Percentiles rank a stretch among this genome's conserved stretches.
Evolutionary conservation across 805 yeast genomes (phyloP).

Genomic region (Yarrowia sp.): DNA sequence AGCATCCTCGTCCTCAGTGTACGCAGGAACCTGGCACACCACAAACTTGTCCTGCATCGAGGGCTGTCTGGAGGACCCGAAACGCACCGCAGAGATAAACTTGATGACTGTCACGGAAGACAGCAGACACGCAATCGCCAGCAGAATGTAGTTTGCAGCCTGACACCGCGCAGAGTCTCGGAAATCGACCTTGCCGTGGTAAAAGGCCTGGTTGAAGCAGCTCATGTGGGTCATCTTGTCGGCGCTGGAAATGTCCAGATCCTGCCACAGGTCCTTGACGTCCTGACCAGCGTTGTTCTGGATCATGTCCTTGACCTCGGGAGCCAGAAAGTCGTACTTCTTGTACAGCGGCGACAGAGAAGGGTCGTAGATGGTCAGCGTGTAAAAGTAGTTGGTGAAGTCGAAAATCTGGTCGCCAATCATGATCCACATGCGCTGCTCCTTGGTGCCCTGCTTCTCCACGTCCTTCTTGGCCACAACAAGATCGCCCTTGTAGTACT

Average conservation of each 20-base stretch:
- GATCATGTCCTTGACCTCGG: constrained; percentile 38
- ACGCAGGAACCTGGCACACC: constrained; percentile 46
- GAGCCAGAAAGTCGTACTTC: constrained; percentile 41
- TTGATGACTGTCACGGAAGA: constrained; percentile 43
- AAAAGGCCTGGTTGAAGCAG: constrained; percentile 42
- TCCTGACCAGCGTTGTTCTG: constrained; percentile 40
- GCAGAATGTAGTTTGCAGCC: constrained; percentile 42
- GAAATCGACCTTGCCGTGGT: constrained; percentile 42
- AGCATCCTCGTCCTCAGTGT: constrained; percentile 58
- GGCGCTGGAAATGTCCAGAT: constrained; percentile 33
- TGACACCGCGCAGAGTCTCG: constrained; percentile 43
- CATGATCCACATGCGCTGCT: constrained; percentile 37
- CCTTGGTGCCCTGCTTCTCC: constrained; percentile 31
- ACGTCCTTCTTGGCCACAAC: constrained; percentile 39
- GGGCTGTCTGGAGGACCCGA: constrained; percentile 42
- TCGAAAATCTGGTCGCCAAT: constrained; percentile 42
- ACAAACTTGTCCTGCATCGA: constrained; percentile 44
- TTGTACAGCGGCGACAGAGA: constrained; percentile 31
- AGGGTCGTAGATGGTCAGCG: constrained; percentile 36
- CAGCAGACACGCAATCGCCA: constrained; percentile 42
- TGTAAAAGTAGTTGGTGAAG: constrained; percentile 41
- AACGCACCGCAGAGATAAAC: constrained; percentile 42
- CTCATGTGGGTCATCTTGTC: constrained; percentile 35
- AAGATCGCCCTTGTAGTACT: constrained; percentile 41
- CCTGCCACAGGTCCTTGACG: constrained; percentile 37